phyloP scores from a whole-genome alignment of 1,139 yeast genomes.

The Magnusiomyces tetraspermus region DNA sequence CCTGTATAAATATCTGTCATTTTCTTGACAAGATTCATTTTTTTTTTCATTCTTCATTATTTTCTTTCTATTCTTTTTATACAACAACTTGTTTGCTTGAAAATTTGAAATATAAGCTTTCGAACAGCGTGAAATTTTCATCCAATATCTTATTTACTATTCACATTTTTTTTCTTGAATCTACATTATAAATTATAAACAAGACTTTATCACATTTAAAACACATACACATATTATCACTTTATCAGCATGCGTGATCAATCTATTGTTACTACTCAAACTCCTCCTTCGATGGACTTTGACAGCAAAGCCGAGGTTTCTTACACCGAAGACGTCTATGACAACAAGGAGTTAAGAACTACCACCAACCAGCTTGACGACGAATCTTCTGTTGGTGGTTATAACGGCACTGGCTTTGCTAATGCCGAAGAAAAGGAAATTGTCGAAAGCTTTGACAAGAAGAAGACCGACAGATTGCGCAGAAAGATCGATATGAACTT shows the following conservation, averaged over 20 bases:
- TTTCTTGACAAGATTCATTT: neutral
- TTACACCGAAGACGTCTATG: neutral
- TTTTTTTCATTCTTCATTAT: conserved; percentile 1
- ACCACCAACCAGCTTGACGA: neutral
- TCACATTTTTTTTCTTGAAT: neutral
- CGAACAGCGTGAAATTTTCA: conserved; percentile 2
- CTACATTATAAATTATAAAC: neutral
- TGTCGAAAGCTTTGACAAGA: conserved; percentile 7
- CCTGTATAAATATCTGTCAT: neutral
- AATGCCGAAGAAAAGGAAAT: neutral
- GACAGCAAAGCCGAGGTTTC: neutral
- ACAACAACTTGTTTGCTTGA: neutral
- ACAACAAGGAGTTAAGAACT: neutral
- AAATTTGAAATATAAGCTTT: neutral
- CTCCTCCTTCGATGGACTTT: neutral
- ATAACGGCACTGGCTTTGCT: neutral
- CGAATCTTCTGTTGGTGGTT: neutral
- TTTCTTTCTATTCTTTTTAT: neutral
- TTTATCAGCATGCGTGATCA: neutral
- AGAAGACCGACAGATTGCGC: conserved; percentile 26
- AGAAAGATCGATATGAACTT: conserved; percentile 46
- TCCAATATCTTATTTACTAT: neutral
- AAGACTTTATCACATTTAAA: neutral
- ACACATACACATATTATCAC: neutral
- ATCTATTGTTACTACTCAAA: neutral